Evolutionary conservation across 2,329 filamentous ascomycete genomes (phyloP).

Genomic region (Xylariaceae sp.): DNA sequence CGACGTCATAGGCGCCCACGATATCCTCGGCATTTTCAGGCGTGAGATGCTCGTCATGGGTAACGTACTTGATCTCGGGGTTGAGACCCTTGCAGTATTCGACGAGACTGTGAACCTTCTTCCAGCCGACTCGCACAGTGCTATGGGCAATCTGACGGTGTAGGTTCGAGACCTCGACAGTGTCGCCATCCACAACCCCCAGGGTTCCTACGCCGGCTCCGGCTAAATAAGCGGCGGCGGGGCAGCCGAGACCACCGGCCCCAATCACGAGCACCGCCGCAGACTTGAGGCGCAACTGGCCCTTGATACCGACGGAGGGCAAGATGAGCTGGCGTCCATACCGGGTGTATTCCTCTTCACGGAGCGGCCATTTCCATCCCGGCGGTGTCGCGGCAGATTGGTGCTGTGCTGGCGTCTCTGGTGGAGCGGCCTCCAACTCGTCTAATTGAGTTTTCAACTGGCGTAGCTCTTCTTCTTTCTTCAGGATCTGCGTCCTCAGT

Average conservation of each 20-base stretch:
- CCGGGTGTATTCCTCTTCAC: conserved; percentile 68
- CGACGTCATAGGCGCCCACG: conserved; percentile 67
- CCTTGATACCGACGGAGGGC: conserved; percentile 70
- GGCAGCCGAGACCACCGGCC: conserved; percentile 84
- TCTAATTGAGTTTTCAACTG: conserved; percentile 42
- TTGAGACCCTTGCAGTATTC: conserved; percentile 58
- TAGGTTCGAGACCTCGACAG: conserved; percentile 82
- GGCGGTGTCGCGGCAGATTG: background rate
- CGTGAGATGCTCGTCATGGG: conserved; percentile 60
- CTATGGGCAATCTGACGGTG: conserved; percentile 86
- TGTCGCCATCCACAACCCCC: conserved; percentile 81
- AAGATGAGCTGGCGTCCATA: conserved; percentile 92
- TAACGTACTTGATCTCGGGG: conserved; percentile 58
- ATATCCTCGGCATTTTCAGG: conserved; percentile 62
- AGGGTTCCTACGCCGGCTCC: conserved; percentile 81
- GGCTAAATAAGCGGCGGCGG: conserved; percentile 86
- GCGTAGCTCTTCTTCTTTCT: conserved; percentile 44
- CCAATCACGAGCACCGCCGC: conserved; percentile 76
- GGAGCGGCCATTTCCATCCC: conserved; percentile 60
- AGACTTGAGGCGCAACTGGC: conserved; percentile 67
- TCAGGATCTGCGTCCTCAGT: conserved; percentile 43
- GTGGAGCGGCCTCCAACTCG: conserved; percentile 32
- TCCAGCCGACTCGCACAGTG: conserved; percentile 62
- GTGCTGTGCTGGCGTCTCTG: background rate
- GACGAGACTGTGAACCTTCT: conserved; percentile 75